These are phyloP conservation scores for Hibiscus tridactylites DNA, from an alignment of 345 rosid species.

Conservation along the genomic window DNA sequence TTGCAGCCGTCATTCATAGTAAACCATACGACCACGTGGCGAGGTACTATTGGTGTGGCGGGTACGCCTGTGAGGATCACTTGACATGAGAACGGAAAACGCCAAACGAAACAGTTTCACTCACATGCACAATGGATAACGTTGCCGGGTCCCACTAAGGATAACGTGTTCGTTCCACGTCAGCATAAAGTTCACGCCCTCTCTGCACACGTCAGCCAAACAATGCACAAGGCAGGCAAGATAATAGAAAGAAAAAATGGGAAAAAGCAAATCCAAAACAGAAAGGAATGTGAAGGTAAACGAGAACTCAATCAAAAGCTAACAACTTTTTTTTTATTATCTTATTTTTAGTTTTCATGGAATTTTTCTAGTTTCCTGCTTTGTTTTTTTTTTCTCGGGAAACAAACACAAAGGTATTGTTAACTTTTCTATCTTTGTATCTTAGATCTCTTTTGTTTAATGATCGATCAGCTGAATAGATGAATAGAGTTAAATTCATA, in stretches of 20 bases:
- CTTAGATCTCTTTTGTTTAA: conserved; percentile 4
- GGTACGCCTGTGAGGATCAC: neutral
- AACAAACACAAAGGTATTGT: conserved; percentile 14
- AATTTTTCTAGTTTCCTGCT: neutral
- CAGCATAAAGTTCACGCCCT: conserved; percentile 32
- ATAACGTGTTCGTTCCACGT: conserved; percentile 31
- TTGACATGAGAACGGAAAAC: neutral
- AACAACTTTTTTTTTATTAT: neutral
- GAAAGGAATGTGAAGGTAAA: conserved; percentile 6
- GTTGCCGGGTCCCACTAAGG: conserved; percentile 25
- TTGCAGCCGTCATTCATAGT: neutral
- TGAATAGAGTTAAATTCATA: neutral
- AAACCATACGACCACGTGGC: neutral
- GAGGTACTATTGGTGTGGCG: neutral
- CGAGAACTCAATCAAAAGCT: conserved; percentile 1
- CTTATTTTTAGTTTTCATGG: neutral
- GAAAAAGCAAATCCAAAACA: neutral
- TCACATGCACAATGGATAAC: conserved; percentile 51
- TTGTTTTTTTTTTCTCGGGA: conserved; percentile 1
- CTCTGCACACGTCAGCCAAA: conserved; percentile 27
- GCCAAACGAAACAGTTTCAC: conserved; percentile 28
- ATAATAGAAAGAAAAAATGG: neutral
- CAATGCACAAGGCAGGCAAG: neutral
- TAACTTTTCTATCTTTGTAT: neutral
- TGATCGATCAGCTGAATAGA: neutral